A percentile compares a stretch with the other conserved stretches of the same genome.
Conservation (phyloP, 768 basidiomycete genomes). For the Inosperma sp. region DNA sequence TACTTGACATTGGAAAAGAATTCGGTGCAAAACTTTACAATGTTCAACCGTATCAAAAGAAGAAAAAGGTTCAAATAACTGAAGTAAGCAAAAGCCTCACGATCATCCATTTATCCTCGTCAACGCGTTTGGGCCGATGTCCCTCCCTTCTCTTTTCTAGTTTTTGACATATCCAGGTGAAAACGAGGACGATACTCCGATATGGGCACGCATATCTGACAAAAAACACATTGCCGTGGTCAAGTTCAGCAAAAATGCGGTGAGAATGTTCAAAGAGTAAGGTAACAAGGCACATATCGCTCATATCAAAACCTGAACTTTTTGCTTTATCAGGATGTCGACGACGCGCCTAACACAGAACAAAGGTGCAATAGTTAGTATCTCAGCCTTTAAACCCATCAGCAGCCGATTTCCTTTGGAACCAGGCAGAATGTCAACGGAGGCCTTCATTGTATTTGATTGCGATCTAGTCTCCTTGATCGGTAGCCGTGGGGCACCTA, state of each 20-base stretch:
- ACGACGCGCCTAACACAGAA: conserved; percentile 38
- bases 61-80: conserved; percentile 54
- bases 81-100: conserved; percentile 37
- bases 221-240: conserved; percentile 46
- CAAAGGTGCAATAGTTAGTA: conserved; percentile 42
- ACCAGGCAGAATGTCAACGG: conserved; percentile 34
- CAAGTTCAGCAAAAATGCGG: conserved; percentile 51
- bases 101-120: background rate
- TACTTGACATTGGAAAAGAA: conserved; percentile 46
- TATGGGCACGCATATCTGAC: conserved; percentile 68
- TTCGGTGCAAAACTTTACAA: conserved; percentile 43
- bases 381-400: conserved; percentile 48
- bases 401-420: conserved; percentile 50
- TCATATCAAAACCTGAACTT: background rate
- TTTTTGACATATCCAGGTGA: conserved; percentile 48
- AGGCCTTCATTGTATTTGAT: conserved; percentile 48
- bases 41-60: conserved; percentile 32
- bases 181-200: conserved; percentile 31
- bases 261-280: conserved; percentile 39
- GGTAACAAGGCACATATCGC: conserved; percentile 14
- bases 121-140: too few species aligned
- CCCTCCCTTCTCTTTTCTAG: conserved; percentile 33
- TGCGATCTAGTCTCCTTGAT: conserved; percentile 40
- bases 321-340: conserved; percentile 14
- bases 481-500: conserved; percentile 42